Percentiles rank a stretch among this genome's conserved stretches.
These are phyloP conservation scores for Aureobasidium zeae DNA, from an alignment of 2,329 filamentous ascomycete species.

Conservation along the genomic window DNA sequence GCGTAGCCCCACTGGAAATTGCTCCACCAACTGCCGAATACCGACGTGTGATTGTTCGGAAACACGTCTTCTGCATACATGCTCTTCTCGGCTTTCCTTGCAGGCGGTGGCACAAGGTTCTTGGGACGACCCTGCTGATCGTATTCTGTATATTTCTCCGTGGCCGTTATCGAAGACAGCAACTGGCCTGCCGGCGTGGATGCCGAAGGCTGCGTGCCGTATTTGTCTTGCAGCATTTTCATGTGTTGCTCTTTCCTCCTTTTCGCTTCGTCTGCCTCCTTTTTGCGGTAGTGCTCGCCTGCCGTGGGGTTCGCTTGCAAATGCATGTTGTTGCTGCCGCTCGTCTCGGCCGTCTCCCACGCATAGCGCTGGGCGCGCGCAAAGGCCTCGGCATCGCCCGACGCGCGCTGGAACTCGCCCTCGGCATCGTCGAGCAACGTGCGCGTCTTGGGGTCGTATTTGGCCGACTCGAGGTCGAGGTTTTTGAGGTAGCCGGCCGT, in stretches of 20 bases:
- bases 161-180: slow-evolving; percentile 70
- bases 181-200: slow-evolving; percentile 56
- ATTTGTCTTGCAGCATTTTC: slow-evolving; percentile 68
- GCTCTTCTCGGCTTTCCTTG: slow-evolving; percentile 66
- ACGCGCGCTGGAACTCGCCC: slow-evolving; percentile 80
- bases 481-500: slow-evolving; percentile 95
- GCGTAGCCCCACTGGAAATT: slow-evolving; percentile 93
- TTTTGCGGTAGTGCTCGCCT: slow-evolving; percentile 73
- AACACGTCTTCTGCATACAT: slow-evolving; percentile 87
- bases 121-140: slow-evolving; percentile 85
- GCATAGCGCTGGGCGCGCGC: slow-evolving; percentile 82
- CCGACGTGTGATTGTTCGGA: slow-evolving; percentile 81
- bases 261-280: slow-evolving; percentile 65
- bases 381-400: slow-evolving; percentile 87
- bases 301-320: slow-evolving; percentile 94
- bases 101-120: no score
- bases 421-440: slow-evolving; percentile 88
- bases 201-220: slow-evolving; percentile 56
- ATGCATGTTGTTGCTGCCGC: slow-evolving; percentile 71
- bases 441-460: slow-evolving; percentile 94
- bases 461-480: slow-evolving; percentile 88
- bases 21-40: slow-evolving; percentile 97
- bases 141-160: slow-evolving; percentile 86
- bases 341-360: slow-evolving; percentile 87
- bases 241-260: slow-evolving; percentile 57